Conservation (phyloP, 2,329 filamentous ascomycete genomes). For the Trichoderma oligosporum region DNA sequence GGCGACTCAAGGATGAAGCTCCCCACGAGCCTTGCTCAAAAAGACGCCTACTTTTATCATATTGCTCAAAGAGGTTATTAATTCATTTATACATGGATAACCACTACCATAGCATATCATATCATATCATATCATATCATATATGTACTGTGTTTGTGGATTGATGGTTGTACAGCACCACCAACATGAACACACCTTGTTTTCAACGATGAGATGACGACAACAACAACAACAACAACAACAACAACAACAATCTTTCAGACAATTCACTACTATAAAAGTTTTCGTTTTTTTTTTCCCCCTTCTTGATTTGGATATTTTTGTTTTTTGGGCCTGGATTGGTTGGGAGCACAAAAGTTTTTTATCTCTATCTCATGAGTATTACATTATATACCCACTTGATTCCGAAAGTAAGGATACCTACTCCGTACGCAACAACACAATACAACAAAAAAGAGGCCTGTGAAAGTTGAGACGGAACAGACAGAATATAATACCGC, state of each 20-base stretch:
- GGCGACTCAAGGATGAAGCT: conserved; percentile 5
- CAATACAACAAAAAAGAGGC: background rate
- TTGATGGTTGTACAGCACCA: no score
- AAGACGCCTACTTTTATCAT: no score
- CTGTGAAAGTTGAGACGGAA: background rate
- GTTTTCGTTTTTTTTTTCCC: background rate
- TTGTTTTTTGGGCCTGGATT: background rate
- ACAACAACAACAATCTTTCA: background rate
- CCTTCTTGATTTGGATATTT: background rate
- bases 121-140: no score
- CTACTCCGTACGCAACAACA: no score
- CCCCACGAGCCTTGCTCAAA: background rate
- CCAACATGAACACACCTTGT: no score
- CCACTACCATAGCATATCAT: no score
- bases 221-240: background rate
- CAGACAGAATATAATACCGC: background rate
- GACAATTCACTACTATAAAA: background rate
- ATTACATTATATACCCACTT: conserved; percentile 17
- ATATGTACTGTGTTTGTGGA: no score
- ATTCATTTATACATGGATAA: no score
- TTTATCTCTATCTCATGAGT: conserved; percentile 13
- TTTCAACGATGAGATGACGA: background rate
- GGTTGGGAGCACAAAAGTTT: conserved; percentile 14
- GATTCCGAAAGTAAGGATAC: conserved; percentile 5
- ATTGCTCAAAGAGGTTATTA: no score